Conservation (phyloP, 305 asterid genomes). For the Withania somnifera region DNA sequence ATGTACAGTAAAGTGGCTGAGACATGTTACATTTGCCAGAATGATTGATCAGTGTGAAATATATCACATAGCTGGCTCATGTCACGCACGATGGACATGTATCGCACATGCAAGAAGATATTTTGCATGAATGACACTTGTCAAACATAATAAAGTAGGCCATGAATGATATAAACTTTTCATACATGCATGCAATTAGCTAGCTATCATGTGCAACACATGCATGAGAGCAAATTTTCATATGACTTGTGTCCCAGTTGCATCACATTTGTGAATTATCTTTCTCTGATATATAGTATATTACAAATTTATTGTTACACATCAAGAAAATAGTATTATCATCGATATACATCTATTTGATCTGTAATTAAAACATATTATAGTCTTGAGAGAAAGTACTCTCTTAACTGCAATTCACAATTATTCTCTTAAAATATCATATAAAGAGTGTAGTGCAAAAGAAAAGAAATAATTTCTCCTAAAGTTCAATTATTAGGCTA, state of each 20-base stretch:
- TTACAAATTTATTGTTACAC: not conserved
- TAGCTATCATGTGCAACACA: not conserved
- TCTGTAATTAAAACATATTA: not conserved
- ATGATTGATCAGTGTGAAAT: not conserved
- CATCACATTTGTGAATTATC: not conserved
- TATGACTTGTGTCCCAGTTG: not conserved
- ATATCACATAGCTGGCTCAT: not conserved
- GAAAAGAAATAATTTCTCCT: not conserved
- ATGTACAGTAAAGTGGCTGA: not conserved
- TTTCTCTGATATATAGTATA: not conserved
- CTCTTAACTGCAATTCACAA: not conserved
- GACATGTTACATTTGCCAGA: not conserved
- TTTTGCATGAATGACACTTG: not conserved
- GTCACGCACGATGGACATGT: not conserved
- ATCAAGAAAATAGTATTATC: not conserved
- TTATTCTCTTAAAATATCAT: not conserved
- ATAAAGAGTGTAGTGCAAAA: not conserved
- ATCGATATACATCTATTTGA: not conserved
- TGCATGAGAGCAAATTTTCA: not conserved
- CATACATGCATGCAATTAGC: not conserved
- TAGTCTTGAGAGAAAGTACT: not conserved
- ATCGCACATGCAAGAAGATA: not conserved
- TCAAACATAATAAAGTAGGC: not conserved
- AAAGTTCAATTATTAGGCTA: not conserved
- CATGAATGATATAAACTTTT: not conserved